Evolutionary conservation across 371 early-diverging fungal species (phyloP), one percentile per base, ranked within the genome.

Genomic region (Dinochytrium kinnereticum): DNA sequence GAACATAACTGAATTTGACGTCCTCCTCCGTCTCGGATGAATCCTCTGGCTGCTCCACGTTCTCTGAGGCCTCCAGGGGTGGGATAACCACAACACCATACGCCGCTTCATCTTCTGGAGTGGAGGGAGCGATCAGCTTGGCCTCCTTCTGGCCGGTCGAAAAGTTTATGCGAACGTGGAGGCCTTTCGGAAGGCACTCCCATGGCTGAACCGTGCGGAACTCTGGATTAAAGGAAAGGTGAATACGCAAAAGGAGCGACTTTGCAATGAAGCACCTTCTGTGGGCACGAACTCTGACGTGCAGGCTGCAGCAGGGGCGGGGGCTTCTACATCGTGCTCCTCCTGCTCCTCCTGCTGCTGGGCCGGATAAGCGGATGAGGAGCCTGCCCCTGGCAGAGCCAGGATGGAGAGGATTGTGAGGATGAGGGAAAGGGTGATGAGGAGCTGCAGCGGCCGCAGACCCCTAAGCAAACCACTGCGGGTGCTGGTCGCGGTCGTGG

Each of bases 131-230:
- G 53, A 36, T 19, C 21, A 77, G 73, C 55, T 76, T 77, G 69
- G 78, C 80, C 51, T 80, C 80, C 31, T 71, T 72, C 21, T 66
- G 38, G 39, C 80, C 80, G n/a, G 80, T 80, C 37, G 69, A 67
- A 31, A 76, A 50, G 70, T 80, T 76, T 28, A 80, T 69, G 5
- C 80, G 77, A 44, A 77, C 44, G 72, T 77, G 76, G 26, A 80
- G 74, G 28, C 80, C 80, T 5, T 64, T 37, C 21, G 80, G 80
- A 19, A 80, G n/a, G 39, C 77, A 76, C 57, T 76, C 77, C 51
- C 68, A 64, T 2, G 68, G 66, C n/a, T 69, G 69, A 24, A 76
- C 61, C 5, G 38, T 66, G 24, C 49, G 10, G 66, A 66, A 66
- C 28, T 66, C 66, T 66, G 36, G n/a, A n/a, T n/a, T 44, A 44